Evolutionary conservation across 73 alveolate species (phyloP), one percentile per base, ranked within the genome.

Genomic region (Paramecium sexaurelia): DNA sequence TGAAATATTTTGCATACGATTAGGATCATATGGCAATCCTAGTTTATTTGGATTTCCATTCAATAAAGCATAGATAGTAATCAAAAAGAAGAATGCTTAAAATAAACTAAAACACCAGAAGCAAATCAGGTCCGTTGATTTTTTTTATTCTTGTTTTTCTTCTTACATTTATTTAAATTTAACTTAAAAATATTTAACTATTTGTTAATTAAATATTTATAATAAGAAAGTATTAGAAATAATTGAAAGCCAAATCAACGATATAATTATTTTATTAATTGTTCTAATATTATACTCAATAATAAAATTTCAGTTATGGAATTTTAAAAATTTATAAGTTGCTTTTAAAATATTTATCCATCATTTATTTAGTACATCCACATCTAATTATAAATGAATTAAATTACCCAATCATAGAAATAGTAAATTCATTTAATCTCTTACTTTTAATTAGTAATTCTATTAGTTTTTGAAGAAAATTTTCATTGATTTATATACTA

Each of bases 291-390:
- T 51, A 51, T 51, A 66, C 43, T 71, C 86, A 71, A 71, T 71
- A 71, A 71, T 71, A 71, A 35, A 71, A 35, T 71, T 71, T 71
- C 86, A 71, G 56, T 71, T 71, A 71, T 29, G 86, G 86, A 13
- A 71, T 71, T 37, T 36, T 71, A 33, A 71, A 32, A 33, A 71
- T 35, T 17, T 29, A 71, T 10, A 29, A 15, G 32, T 33, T 71
- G 61, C 56, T 71, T 71, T 29, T 71, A 71, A 71, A 71, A 71
- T 71, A 35, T 11, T 35, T 71, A 27, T 71, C 51, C 32, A 71
- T 71, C 55, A 27, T 33, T 71, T 35, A 36, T 71, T 71, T 37
- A 29, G 37, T 33, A 71, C 55, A 32, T 13, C 56, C 55, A 10
- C 86, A 71, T n/a, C 86, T 71, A 35, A 15, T 11, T 7, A 20